A percentile compares a stretch with the other conserved stretches of the same genome.
Evolutionary conservation across 345 rosid species (phyloP).

Genomic region (Theobroma cacao): DNA sequence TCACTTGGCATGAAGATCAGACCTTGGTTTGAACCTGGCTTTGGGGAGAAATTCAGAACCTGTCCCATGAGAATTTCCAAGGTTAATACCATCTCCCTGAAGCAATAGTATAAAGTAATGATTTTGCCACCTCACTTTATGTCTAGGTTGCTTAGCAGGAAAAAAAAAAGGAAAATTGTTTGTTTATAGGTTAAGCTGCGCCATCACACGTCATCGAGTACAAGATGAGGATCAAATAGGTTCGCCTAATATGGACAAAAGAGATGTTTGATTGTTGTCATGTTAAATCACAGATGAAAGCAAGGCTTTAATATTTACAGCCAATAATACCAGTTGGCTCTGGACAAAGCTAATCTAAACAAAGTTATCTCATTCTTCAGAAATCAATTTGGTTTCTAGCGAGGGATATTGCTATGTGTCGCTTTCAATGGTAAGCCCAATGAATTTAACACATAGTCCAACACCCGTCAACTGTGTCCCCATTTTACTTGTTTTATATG

Average conservation of each 20-base stretch:
- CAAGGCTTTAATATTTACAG: not conserved
- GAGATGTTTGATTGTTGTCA: not conserved
- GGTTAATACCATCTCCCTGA: not conserved
- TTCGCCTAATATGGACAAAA: constrained; percentile 15
- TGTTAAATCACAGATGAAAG: not conserved
- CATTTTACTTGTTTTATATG: not conserved
- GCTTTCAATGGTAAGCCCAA: not conserved
- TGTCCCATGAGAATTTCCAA: not conserved
- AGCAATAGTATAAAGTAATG: not conserved
- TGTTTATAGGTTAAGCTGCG: not conserved
- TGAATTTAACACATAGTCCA: not conserved
- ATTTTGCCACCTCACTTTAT: not conserved
- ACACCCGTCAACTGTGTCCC: not conserved
- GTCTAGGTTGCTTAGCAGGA: not conserved
- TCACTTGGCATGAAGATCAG: not conserved
- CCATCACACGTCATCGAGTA: not conserved
- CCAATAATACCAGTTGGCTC: not conserved
- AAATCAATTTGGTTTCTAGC: not conserved
- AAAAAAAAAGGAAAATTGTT: not conserved
- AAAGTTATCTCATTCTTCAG: not conserved
- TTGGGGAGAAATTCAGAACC: not conserved
- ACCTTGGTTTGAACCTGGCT: not conserved
- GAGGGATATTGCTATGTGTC: not conserved
- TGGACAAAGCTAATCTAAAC: not conserved
- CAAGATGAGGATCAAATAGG: not conserved